Base-by-base conservation (phyloP, 2,329 filamentous ascomycete genomes). In the Erysiphe neolycopersici region DNA sequence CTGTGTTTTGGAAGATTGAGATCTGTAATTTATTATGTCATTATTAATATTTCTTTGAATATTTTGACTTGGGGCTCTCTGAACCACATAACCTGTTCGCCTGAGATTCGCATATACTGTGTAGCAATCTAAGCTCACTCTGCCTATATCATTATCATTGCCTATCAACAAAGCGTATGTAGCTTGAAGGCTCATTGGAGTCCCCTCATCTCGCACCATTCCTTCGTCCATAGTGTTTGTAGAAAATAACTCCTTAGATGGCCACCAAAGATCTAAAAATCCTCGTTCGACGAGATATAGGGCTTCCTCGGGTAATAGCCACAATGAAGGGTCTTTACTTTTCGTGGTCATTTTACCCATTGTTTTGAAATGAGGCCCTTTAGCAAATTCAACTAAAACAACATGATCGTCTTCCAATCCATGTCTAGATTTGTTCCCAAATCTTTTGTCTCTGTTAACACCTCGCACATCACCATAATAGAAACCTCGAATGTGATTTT, bases 241-340 rank as follows among this genome's bases (percentile, higher is more conserved):
- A 1, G 40, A 39, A 4, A 55, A 51, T 17, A 47, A 46, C 18
- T 45, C 40, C 38, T 47, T 38, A 38, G 62, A 60, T 1, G 82
- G 82, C 81, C 82, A 94, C 65, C 84, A 76, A 36, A 94, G 68
- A 58, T 95, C 83, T 53, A 95, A 54, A 40, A 72, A 84, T 0
- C 87, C 89, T 53, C 89, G 66, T 62, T 98, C 89, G 9, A 95
- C 66, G 48, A 94, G 59, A 54, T 84, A 94, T 43, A 98, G 65
- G 5, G 84, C 81, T 60, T 98, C 89, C 56, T 98, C 89, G 0
- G 87, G 87, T 35, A 93, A 59, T 42, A 98, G 57, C 85, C 85
- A 94, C 36, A 85, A 62, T 48, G 69, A 73, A 47, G 66, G 67
- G 3, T 67, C 69, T 45, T 74, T 70, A 48, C 66, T 68, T 36